Evolutionary conservation across 2,329 filamentous ascomycete genomes (phyloP).

Genomic region (Dissoconium aciculare): DNA sequence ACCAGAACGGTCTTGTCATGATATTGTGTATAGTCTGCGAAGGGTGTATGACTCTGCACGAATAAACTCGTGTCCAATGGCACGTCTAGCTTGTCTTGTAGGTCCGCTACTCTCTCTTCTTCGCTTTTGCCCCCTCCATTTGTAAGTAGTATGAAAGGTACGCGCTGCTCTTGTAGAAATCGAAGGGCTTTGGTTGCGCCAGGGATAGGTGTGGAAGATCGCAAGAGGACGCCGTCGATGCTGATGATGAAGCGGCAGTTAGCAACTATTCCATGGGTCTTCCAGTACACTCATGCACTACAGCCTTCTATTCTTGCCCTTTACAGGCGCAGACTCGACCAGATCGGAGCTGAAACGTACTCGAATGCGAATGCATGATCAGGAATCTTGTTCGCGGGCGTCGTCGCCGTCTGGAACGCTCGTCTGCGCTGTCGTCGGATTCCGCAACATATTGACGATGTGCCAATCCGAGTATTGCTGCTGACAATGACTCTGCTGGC

Average conservation of each 20-base stretch:
- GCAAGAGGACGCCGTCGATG: conserved; percentile 91
- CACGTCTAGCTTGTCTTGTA: conserved; percentile 51
- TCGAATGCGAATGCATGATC: conserved; percentile 44
- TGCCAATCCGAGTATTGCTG: too few relatives aligned
- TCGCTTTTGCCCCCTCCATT: conserved; percentile 88
- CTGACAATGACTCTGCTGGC: too few relatives aligned
- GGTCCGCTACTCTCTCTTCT: conserved; percentile 52
- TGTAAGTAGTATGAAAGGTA: conserved; percentile 88
- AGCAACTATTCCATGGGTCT: conserved; percentile 9
- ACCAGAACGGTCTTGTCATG: conserved; percentile 39
- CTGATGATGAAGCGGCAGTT: conserved; percentile 32
- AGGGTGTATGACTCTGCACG: conserved; percentile 84
- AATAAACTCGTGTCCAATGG: conserved; percentile 54
- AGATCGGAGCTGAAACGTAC: conserved; percentile 23
- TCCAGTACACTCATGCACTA: background rate
- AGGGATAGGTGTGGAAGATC: conserved; percentile 62
- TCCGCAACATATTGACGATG: too few relatives aligned
- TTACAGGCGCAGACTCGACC: too few relatives aligned
- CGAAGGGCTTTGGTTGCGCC: conserved; percentile 60
- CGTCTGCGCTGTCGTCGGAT: too few relatives aligned
- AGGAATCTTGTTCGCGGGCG: conserved; percentile 20
- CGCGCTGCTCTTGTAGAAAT: conserved; percentile 56
- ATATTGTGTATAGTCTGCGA: conserved; percentile 50
- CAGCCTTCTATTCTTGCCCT: background rate
- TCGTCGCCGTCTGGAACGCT: too few relatives aligned